These are phyloP conservation scores for Epichloe sibirici DNA, from an alignment of 2,329 filamentous ascomycete genomes.

Conservation along the genomic window DNA sequence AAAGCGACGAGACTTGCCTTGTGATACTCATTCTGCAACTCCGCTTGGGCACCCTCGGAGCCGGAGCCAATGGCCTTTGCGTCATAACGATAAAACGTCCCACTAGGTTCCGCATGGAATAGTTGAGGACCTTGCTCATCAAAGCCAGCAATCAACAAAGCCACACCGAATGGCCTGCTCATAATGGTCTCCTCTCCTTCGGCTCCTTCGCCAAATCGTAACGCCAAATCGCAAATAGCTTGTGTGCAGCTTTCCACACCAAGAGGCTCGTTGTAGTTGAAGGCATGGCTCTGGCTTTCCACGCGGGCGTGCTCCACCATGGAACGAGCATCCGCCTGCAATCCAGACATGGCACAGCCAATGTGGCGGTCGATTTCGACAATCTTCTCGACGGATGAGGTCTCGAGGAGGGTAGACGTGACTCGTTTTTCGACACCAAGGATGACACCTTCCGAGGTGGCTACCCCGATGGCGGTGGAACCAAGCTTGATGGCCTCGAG, in stretches of 20 bases:
- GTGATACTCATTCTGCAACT: conserved; percentile 98
- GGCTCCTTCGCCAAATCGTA: conserved; percentile 93
- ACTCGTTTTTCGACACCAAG: conserved; percentile 98
- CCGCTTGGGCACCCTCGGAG: conserved; percentile 92
- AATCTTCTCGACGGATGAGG: conserved; percentile 97
- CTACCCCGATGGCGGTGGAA: conserved; percentile 94
- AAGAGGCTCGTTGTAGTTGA: conserved; percentile 94
- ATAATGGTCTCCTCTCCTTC: conserved; percentile 98
- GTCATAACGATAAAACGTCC: conserved; percentile 98
- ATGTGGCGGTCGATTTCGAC: conserved; percentile 99
- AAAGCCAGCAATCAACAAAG: conserved; percentile 88
- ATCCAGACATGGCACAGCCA: conserved; percentile 94
- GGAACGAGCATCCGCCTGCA: conserved; percentile 93
- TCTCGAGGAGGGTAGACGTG: conserved; percentile 92
- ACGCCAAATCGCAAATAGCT: conserved; percentile 91
- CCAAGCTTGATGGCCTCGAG: conserved; percentile 99
- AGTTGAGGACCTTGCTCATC: conserved; percentile 94
- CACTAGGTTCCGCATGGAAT: conserved; percentile 96
- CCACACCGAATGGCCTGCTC: conserved; percentile 93
- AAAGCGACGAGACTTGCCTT: conserved; percentile 39
- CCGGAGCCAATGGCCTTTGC: conserved; percentile 97
- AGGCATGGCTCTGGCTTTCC: conserved; percentile 91
- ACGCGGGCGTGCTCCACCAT: conserved; percentile 98
- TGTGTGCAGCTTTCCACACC: conserved; percentile 97
- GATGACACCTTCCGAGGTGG: conserved; percentile 88